Percentiles rank a stretch among this genome's conserved stretches.
phyloP scores from a whole-genome alignment of 176 grass and related monocot species.

The Oryza coarctata region DNA sequence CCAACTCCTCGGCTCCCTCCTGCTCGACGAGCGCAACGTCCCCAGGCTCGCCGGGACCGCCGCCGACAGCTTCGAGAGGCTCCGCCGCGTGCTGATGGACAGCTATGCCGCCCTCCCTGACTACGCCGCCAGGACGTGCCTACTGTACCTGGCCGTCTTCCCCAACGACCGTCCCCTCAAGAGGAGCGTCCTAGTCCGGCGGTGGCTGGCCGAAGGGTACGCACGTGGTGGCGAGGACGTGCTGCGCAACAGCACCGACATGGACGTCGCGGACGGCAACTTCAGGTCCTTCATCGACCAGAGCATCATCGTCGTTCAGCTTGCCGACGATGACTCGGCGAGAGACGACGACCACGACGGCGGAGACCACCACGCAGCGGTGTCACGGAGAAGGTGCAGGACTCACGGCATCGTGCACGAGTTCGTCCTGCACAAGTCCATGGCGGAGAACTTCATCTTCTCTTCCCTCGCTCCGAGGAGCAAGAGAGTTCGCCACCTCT shows the following conservation, averaged over 20 bases:
- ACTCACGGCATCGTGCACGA: constrained; percentile 40
- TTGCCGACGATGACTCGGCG: not conserved
- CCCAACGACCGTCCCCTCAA: constrained; percentile 9
- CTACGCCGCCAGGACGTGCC: constrained; percentile 18
- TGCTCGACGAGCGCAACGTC: constrained; percentile 13
- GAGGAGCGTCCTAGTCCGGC: constrained; percentile 30
- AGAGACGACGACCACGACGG: not conserved
- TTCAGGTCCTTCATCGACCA: constrained; percentile 18
- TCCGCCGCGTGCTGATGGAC: constrained; percentile 25
- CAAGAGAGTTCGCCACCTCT: constrained; percentile 23
- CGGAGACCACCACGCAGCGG: not conserved
- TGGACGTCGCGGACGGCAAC: constrained; percentile 28
- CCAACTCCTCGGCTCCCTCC: constrained; percentile 27
- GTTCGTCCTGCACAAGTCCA: constrained; percentile 30
- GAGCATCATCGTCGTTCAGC: constrained; percentile 21
- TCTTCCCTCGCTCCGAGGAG: no score
- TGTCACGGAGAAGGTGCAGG: not conserved
- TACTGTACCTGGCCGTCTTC: constrained; percentile 36
- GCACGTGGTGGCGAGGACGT: not conserved
- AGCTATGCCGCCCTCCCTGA: constrained; percentile 28
- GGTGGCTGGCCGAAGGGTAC: constrained; percentile 48
- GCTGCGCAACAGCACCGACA: not conserved
- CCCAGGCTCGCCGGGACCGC: not conserved
- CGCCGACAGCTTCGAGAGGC: not conserved
- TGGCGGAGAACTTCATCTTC: constrained; percentile 17